Base-by-base conservation (phyloP, 2,329 filamentous ascomycete genomes). In the Colletotrichum cuscutae region DNA sequence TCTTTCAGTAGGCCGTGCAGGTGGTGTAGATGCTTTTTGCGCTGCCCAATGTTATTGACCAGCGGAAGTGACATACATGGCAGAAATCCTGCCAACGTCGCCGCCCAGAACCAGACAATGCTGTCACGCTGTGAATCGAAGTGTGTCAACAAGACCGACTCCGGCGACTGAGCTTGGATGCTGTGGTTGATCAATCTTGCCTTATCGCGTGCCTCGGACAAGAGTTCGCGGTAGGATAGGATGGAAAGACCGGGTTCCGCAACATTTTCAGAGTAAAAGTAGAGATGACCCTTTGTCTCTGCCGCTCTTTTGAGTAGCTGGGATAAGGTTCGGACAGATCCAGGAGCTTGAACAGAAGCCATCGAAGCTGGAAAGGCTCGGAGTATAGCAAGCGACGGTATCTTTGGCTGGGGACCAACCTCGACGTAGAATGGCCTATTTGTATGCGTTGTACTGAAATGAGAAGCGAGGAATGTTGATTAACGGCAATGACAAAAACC, bases 91-190 rank as follows among this genome's bases (percentile, higher is more conserved):
- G 71, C 61, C 12, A 71, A 30, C 2, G 57, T 65, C 24, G 57
- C 67, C 12, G 71, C 65, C 71, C 71, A 73, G 61, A 73, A 73
- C 71, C 71, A 73, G 8, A 70, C 19, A 6, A 73, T 61, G 28
- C 32, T 70, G 54, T 73, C 71, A 32, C 56, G 19, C 22, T 73
- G 71, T 7, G 60, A 15, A 22, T 71, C 67, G 30, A 73, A 71
- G 37, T 73, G 71, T 13, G 71, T 35, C 35, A 73, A 56, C 9
- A 73, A 5, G 7, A 68, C 52, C n/a, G 35, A n/a, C n/a, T 68
- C 65, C 59, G 56, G 65, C 54, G 65, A 68, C 7, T 32, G 4
- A 8, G 57, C 13, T 15, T 53, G 35, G n/a, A 68, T 68, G 56
- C 37, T 24, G 30, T 26, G 2, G 19, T 37, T 42, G 56, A 68